A percentile compares a stretch with the other conserved stretches of the same genome.
Conservation (phyloP, 805 yeast genomes). For the Pichia pseudocactophila region DNA sequence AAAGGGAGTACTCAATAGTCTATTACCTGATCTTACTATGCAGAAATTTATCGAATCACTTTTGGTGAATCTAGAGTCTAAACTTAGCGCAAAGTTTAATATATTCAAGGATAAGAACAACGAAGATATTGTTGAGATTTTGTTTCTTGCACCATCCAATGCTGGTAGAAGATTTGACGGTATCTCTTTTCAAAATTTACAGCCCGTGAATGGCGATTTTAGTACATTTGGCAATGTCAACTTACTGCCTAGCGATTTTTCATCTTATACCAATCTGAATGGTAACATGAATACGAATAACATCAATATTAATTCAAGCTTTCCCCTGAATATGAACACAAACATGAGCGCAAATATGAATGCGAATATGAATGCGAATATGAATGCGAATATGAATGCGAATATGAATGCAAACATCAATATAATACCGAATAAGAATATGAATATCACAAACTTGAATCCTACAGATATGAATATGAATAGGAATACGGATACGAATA, state of each 20-base stretch:
- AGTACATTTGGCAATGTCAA: too few relatives aligned
- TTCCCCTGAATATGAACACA: neutral
- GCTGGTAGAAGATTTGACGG: too few relatives aligned
- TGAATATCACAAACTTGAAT: neutral
- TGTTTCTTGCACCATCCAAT: too few relatives aligned
- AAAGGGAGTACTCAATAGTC: conserved; percentile 31
- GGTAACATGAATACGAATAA: neutral
- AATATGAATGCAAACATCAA: neutral
- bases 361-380: neutral
- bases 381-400: too few relatives aligned
- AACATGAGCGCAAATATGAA: neutral
- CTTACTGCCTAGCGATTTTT: too few relatives aligned
- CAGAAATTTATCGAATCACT: conserved; percentile 23
- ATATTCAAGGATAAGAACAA: conserved; percentile 38
- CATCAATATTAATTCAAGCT: too few relatives aligned
- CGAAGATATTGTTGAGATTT: conserved; percentile 34
- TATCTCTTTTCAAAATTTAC: too few relatives aligned
- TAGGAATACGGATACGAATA: neutral
- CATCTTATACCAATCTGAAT: neutral
- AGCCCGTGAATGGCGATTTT: too few relatives aligned
- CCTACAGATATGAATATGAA: neutral
- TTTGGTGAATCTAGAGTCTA: conserved; percentile 25
- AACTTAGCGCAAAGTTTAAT: conserved; percentile 31
- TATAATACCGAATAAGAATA: neutral
- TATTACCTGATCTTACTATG: conserved; percentile 26